phyloP scores from a whole-genome alignment of 306 rosid genomes.

The Acacia confusa region DNA sequence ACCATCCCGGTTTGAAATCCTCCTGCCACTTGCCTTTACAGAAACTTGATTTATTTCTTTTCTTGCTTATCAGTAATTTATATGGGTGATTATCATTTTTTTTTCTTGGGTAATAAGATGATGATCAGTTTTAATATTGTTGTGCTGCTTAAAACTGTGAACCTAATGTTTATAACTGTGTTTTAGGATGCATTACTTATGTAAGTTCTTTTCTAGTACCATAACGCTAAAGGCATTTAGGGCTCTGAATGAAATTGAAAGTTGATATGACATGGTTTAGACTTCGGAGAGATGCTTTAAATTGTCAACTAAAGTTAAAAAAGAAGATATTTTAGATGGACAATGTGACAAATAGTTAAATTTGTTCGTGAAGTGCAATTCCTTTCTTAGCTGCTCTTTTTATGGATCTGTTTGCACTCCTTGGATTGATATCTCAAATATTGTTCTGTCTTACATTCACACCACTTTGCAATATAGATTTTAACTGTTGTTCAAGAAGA shows the following conservation, averaged over 20 bases:
- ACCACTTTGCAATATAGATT: constrained; percentile 11
- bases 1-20: not conserved
- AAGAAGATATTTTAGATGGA: not conserved
- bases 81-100: constrained; percentile 16
- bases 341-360: constrained; percentile 8
- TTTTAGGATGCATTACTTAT: constrained; percentile 19
- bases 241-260: constrained; percentile 10
- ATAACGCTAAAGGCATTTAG: not conserved
- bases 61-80: not conserved
- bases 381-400: constrained; percentile 12
- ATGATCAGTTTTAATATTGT: constrained; percentile 11
- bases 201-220: constrained; percentile 11
- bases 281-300: constrained; percentile 12
- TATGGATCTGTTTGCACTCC: constrained; percentile 21
- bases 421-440: constrained; percentile 19
- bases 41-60: constrained; percentile 9
- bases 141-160: constrained; percentile 4
- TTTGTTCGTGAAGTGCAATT: constrained; percentile 23
- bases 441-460: constrained; percentile 20
- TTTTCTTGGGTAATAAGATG: not conserved
- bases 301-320: not conserved
- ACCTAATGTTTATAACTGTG: constrained; percentile 11
- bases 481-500: constrained; percentile 25
- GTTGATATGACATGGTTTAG: not conserved
- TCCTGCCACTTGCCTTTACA: constrained; percentile 7